phyloP scores from a whole-genome alignment of 208 protist species.

The Herpetomonas muscarum region DNA sequence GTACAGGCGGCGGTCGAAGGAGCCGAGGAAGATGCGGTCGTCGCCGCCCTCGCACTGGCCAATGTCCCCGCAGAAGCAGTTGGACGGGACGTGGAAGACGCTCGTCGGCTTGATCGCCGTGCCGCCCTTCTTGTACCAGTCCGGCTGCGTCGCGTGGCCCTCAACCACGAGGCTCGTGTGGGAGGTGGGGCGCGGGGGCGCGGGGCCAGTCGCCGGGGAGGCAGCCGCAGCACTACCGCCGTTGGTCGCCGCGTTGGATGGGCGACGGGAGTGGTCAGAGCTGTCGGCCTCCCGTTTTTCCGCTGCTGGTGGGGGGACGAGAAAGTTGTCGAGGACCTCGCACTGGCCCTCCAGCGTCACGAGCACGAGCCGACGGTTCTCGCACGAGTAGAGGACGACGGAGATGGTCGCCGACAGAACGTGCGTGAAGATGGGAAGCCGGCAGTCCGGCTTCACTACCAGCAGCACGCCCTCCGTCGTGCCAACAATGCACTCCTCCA shows the following conservation, averaged over 20 bases:
- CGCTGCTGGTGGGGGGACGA: slow-evolving; percentile 6
- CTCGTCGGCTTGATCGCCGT: slow-evolving; percentile 7
- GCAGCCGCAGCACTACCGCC: not conserved
- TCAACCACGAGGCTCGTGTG: slow-evolving; percentile 10
- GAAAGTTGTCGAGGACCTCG: slow-evolving; percentile 73
- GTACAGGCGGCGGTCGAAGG: slow-evolving; percentile 76
- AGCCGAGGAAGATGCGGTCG: slow-evolving; percentile 67
- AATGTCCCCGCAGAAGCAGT: slow-evolving; percentile 75
- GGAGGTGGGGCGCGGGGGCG: slow-evolving; percentile 4
- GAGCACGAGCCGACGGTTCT: slow-evolving; percentile 48
- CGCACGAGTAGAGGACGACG: slow-evolving; percentile 67
- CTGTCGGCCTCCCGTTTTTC: not conserved
- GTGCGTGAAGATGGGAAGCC: slow-evolving; percentile 52
- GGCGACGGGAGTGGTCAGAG: too few relatives aligned
- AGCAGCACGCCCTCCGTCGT: slow-evolving; percentile 79
- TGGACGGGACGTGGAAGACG: slow-evolving; percentile 74
- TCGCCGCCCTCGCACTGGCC: slow-evolving; percentile 19
- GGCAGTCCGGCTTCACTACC: slow-evolving; percentile 70
- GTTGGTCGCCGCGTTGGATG: too few relatives aligned
- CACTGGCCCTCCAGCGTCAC: slow-evolving; percentile 87
- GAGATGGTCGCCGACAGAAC: slow-evolving; percentile 77
- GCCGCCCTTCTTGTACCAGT: not conserved
- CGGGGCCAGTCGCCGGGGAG: not conserved
- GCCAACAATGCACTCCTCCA: slow-evolving; percentile 81
- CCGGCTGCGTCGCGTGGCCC: not conserved